Conservation (phyloP, 805 yeast species). For the Saturnispora bothae region DNA sequence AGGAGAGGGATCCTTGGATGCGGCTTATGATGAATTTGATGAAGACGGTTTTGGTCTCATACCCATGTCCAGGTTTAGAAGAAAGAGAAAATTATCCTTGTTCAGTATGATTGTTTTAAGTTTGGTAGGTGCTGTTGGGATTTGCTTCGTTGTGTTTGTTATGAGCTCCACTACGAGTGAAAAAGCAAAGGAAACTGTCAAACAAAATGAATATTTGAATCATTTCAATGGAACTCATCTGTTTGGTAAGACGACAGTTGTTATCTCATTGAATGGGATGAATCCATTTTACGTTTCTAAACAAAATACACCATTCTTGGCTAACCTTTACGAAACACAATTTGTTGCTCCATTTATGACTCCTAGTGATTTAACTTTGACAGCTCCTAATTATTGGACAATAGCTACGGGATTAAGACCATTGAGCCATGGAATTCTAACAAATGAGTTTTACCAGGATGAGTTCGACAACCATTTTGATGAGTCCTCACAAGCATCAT, state of each 20-base stretch:
- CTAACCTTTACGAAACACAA: conserved; percentile 39
- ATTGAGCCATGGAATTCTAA: conserved; percentile 76
- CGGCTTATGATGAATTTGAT: no score
- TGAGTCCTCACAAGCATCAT: conserved; percentile 42
- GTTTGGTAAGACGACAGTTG: conserved; percentile 69
- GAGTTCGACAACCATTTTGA: conserved; percentile 42
- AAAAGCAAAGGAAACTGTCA: no score
- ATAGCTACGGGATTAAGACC: conserved; percentile 81
- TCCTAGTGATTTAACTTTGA: conserved; percentile 82
- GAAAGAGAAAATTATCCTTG: no score
- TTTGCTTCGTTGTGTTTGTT: no score
- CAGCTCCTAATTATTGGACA: conserved; percentile 91
- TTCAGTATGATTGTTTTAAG: no score
- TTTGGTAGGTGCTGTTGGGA: no score
- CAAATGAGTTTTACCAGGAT: conserved; percentile 71
- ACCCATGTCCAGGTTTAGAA: no score
- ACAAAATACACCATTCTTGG: conserved; percentile 59
- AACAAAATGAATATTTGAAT: no score
- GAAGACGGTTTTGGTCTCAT: no score
- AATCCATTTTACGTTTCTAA: conserved; percentile 77
- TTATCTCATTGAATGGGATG: conserved; percentile 79
- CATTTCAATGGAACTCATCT: conserved; percentile 54
- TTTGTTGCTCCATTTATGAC: conserved; percentile 70
- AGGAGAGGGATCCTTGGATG: no score
- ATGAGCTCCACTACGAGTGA: no score